phyloP scores from a whole-genome alignment of 2,329 filamentous ascomycete genomes.

The Epichloe gansuensis region DNA sequence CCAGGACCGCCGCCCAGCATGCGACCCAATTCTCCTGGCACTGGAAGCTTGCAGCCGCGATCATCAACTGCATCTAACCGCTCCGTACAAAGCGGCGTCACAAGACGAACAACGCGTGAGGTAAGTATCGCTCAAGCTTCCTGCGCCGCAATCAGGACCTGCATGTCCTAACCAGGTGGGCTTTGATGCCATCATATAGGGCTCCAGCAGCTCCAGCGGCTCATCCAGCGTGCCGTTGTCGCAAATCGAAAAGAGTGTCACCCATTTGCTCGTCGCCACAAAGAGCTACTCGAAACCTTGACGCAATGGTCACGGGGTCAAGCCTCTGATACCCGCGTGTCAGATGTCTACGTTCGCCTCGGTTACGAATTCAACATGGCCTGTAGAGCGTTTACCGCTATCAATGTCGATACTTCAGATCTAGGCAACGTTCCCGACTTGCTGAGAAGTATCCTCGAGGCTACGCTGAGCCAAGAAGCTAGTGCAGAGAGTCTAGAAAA shows the following conservation, averaged over 20 bases:
- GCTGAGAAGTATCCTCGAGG: slow-evolving; percentile 80
- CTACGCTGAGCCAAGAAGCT: slow-evolving; percentile 92
- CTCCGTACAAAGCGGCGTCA: slow-evolving; percentile 31
- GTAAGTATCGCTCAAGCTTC: slow-evolving; percentile 14
- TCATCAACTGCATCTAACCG: slow-evolving; percentile 57
- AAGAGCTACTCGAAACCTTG: slow-evolving; percentile 91
- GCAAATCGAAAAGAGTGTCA: slow-evolving; percentile 98
- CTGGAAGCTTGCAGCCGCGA: slow-evolving; percentile 44
- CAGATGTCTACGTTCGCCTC: slow-evolving; percentile 92
- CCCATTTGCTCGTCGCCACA: slow-evolving; percentile 95
- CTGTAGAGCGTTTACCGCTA: slow-evolving; percentile 89
- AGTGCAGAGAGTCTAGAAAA: slow-evolving; percentile 87
- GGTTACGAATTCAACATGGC: slow-evolving; percentile 99
- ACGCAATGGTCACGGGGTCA: slow-evolving; percentile 94
- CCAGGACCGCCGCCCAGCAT: slow-evolving; percentile 45
- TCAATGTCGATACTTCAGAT: slow-evolving; percentile 90
- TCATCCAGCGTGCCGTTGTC: slow-evolving; percentile 64
- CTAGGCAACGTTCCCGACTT: slow-evolving; percentile 91
- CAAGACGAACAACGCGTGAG: slow-evolving; percentile 22
- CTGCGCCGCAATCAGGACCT: not conserved
- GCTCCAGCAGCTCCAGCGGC: slow-evolving; percentile 37
- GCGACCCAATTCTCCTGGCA: slow-evolving; percentile 49
- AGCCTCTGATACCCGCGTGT: slow-evolving; percentile 88
- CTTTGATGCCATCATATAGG: slow-evolving; percentile 13
- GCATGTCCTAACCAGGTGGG: not conserved